Base-by-base conservation (phyloP, 1,284 basidiomycete genomes). In the Mycosarcoma maydis region DNA sequence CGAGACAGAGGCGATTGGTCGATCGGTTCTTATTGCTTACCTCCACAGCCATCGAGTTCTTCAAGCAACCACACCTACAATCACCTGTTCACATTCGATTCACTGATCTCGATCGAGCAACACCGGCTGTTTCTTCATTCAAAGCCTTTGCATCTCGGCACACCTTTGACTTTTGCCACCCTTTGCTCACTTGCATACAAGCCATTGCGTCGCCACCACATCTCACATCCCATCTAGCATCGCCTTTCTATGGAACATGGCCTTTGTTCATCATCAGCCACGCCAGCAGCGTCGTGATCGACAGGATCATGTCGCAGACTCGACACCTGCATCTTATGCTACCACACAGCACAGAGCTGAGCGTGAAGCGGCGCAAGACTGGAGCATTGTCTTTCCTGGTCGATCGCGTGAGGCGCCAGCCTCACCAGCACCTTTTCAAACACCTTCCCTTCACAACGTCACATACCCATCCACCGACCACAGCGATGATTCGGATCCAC, bases 311-410 rank as follows among this genome's bases (percentile, higher is more conserved):
- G 10, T 20, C 22, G n/a, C n/a, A 24, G 57, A 59, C n/a, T 47
- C 40, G 4, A 41, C 38, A 2, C 49, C 47, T 36, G 40, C 32
- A 20, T 27, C 60, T 4, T 57, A 42, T 17, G 27, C 42, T 14
- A 27, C 46, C 2, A 14, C 54, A 27, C 46, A 51, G 8, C 48
- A 46, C n/a, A 52, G 55, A 20, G 38, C 45, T 11, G 49, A 46
- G 20, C 44, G 52, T 11, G 52, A 60, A 19, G 23, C 38, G 0
- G 26, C 45, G 13, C 67, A 65, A 40, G 67, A 70, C 19, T 70
- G 67, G 67, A 65, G 60, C 53, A 65, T 70, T 27, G 67, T 70
- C 41, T 70, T 70, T 39, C 67, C 67, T 6, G 67, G 67, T 22
- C 44, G 67, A 22, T 34, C 54, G 16, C 56, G 61, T 16, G 37